phyloP scores from a whole-genome alignment of 2,329 filamentous ascomycete species.

The Parafenestella ontariensis region DNA sequence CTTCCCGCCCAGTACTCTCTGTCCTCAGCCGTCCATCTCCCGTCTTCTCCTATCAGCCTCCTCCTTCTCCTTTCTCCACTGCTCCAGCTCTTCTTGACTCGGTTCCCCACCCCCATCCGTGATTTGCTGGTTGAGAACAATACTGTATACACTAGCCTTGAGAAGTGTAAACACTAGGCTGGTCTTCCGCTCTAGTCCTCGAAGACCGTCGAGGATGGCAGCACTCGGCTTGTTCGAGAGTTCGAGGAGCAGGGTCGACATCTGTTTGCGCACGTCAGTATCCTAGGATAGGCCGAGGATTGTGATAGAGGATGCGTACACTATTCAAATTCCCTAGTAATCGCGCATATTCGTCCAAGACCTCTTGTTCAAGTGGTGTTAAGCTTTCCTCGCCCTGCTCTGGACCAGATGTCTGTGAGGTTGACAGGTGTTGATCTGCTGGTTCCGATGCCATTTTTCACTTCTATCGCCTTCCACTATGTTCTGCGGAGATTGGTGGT shows the following conservation, averaged over 20 bases:
- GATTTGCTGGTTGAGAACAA: conserved; percentile 92
- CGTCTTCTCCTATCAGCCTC: background rate
- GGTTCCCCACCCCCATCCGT: conserved; percentile 29
- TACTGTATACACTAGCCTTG: conserved; percentile 98
- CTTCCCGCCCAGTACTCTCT: background rate
- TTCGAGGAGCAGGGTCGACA: conserved; percentile 67
- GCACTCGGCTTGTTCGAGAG: conserved; percentile 70
- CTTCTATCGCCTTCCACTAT: background rate
- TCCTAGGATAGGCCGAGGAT: background rate
- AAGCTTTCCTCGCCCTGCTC: conserved; percentile 52
- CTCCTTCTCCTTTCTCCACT: background rate
- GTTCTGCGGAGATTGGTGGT: background rate
- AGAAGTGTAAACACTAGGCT: conserved; percentile 92
- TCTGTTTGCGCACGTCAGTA: conserved; percentile 54
- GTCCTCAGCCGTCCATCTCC: background rate
- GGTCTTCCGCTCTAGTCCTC: conserved; percentile 91
- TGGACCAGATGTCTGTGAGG: conserved; percentile 17
- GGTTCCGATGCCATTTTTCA: conserved; percentile 23
- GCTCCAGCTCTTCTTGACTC: conserved; percentile 22
- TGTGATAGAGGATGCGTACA: conserved; percentile 57
- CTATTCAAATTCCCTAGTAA: conserved; percentile 90
- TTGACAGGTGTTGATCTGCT: conserved; percentile 11
- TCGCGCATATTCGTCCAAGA: conserved; percentile 90
- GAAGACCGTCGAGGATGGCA: conserved; percentile 83
- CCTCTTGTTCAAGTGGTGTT: conserved; percentile 86